Evolutionary conservation across 2,329 filamentous ascomycete genomes (phyloP), one percentile per base, ranked within the genome.

Genomic region (Arthroderma sp.): DNA sequence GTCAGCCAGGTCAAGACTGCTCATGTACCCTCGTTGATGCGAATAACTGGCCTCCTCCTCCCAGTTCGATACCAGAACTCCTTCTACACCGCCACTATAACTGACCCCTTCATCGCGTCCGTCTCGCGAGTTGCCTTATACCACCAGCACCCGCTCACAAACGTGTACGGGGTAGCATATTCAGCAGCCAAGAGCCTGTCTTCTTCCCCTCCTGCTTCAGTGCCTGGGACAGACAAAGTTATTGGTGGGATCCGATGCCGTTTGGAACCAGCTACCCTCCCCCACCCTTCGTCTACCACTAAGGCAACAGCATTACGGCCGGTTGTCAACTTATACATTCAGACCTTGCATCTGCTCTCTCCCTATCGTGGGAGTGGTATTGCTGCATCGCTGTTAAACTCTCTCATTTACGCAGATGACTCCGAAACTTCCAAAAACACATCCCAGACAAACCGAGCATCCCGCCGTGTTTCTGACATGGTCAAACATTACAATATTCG

Each of bases 51-150:
- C 56, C 70, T 83, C 3, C 75, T 83, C 1, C 74, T 85, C 1
- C 82, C 82, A 5, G 79, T 85, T 58, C 76, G 79, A 56, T 85
- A 85, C 65, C 77, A 80, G 2, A 75, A 78, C 51, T 76, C 73
- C 17, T 85, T 84, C 73, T 85, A 81, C 71, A 77, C 75, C 19
- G 79, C 81, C 59, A 81, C 77, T 41, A 73, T 83, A 66, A 75
- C 77, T 1, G 80, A 84, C 57, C 72, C 76, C 1, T 67, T 78
- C 47, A 71, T 75, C 56, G 71, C 75, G 41, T 74, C 77, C 58
- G 68, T 85, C 56, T 82, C 82, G 7, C 75, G 82, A n/a, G 75
- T 83, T 44, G 81, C 81, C 2, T 64, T 82, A 51, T 84, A 82
- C 73, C 75, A 78, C 64, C 74, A 79, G 60, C 68, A 73, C 58